These are phyloP conservation scores for Phytophthora cryptogea DNA, from an alignment of 352 stramenopile species.

Conservation along the genomic window DNA sequence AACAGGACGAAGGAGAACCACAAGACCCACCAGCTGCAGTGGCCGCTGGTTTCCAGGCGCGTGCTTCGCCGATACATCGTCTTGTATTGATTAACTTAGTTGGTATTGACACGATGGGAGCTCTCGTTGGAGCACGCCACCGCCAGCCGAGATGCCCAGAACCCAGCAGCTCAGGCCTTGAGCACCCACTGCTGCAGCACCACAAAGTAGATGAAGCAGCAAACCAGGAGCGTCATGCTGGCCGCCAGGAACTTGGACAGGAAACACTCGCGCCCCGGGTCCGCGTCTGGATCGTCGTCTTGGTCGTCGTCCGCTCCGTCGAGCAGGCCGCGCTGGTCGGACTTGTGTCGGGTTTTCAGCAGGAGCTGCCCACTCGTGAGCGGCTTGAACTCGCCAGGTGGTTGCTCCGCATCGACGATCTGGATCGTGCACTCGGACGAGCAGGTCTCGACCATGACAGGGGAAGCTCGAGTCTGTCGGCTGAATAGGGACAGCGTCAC, in stretches of 20 bases:
- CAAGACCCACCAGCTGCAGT: conserved; percentile 16
- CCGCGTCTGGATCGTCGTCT: conserved; percentile 15
- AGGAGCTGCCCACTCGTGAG: conserved; percentile 32
- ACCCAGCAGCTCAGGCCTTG: conserved; percentile 7
- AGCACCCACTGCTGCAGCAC: conserved; percentile 27
- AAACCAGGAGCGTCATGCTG: conserved; percentile 39
- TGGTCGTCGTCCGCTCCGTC: conserved; percentile 9
- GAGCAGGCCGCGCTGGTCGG: conserved; percentile 12
- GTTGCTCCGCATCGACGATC: conserved; percentile 14
- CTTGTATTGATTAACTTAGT: conserved; percentile 17
- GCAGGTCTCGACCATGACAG: conserved; percentile 15
- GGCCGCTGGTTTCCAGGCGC: conserved; percentile 14
- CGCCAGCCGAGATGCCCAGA: conserved; percentile 13
- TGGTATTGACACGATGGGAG: conserved; percentile 12
- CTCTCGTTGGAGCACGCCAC: conserved; percentile 15
- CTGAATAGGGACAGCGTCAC: neutral
- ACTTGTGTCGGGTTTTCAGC: conserved; percentile 19
- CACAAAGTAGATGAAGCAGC: conserved; percentile 56
- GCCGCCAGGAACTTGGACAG: conserved; percentile 53
- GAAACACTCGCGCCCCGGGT: conserved; percentile 42
- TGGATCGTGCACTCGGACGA: conserved; percentile 20
- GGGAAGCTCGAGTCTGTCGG: neutral
- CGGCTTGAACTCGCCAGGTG: conserved; percentile 19
- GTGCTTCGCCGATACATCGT: conserved; percentile 2
- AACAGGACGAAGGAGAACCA: conserved; percentile 24